Evolutionary conservation across 345 rosid species (phyloP), one percentile per base, ranked within the genome.

Genomic region (Anacardium occidentale): DNA sequence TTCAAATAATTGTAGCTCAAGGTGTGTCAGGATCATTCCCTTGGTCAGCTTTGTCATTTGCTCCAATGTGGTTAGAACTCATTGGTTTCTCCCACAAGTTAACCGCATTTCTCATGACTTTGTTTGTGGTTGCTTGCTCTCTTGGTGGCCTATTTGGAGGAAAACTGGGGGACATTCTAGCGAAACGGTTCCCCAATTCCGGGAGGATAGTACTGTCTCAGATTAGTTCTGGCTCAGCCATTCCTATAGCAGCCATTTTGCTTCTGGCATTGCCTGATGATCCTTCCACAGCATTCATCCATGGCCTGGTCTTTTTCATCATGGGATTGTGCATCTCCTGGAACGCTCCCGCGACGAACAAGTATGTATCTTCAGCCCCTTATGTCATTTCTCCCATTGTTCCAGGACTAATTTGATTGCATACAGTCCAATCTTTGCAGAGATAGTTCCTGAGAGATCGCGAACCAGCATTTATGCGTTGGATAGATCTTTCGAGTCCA

Each of bases 401-500:
- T 15, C 1, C 10, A 32, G 61, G 61, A 56, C 61, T 56, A 56
- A 26, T 24, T 1, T 4, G 17, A 29, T 8, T 64, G 64, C 60
- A 22, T 21, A 72, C 86, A 91, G 97, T 76, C 97, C 98, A 3
- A 91, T 91, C 56, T 91, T 91, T 75, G 97, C 96, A 65, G 98
- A 94, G 79, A 91, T 94, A 29, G 97, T 94, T n/a, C 93, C 96
- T 0, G 91, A 87, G 83, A 94, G 75, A 72, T 85, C 96, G 29
- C 81, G 93, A 57, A 91, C 96, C 7, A 93, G 90, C 42, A 84
- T 94, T 52, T 91, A 90, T 60, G 94, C 98, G 0, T 56, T 91
- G 83, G 97, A 90, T 54, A 64, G 86, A 62, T 90, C 94, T 1
- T 88, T 94, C 26, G 97, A 91, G 83, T 83, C 96, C 5, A 56